Evolutionary conservation across 306 rosid genomes (phyloP), one percentile per base, ranked within the genome.

Genomic region (Amphicarpaea edgeworthii): DNA sequence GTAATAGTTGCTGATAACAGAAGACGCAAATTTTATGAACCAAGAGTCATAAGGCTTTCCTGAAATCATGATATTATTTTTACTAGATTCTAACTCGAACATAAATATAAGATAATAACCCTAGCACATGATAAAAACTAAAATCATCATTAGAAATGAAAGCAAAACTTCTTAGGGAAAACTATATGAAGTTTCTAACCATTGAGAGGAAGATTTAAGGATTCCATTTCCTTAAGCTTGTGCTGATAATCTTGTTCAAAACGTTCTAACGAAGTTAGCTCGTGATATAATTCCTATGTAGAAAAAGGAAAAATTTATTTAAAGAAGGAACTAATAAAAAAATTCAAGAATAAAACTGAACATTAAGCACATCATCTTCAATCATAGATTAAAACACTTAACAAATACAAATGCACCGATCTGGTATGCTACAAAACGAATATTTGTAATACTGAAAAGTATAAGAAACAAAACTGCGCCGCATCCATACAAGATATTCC

Each of bases 221-320:
- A 88, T 64, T 88, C 90, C 85, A 89, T 85, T 77, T 90, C 98
- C 80, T 89, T 87, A 65, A 92, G 49, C 77, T 87, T 92, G 51
- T 84, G 81, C 34, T n/a, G 79, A 80, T 89, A 89, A 82, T 90
- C 97, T 83, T 96, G 99, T 75, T 96, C 89, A 73, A 96, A 88
- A 72, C 91, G 93, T 16, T 92, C 98, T 65, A 81, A 79, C 10
- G 93, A 85, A 72, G 61, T 88, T 47, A 86, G 69, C 76, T 90
- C 97, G 6, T 87, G 98, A 82, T 96, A 96, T 69, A 96, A 80
- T 85, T 93, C 99, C 98, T 96, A 77, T 51, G 42, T 16, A 63
- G 20, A 64, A 50, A 17, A 43, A 43, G 59, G 5, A 45, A 64
- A 26, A 66, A 64, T 74, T 72, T 76, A 57, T 73, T 81, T 46